Percentiles rank a stretch among this genome's conserved stretches.
Evolutionary conservation across 192 early-diverging fungal genomes (phyloP).

Genomic region (Rhizophagus prolifer): DNA sequence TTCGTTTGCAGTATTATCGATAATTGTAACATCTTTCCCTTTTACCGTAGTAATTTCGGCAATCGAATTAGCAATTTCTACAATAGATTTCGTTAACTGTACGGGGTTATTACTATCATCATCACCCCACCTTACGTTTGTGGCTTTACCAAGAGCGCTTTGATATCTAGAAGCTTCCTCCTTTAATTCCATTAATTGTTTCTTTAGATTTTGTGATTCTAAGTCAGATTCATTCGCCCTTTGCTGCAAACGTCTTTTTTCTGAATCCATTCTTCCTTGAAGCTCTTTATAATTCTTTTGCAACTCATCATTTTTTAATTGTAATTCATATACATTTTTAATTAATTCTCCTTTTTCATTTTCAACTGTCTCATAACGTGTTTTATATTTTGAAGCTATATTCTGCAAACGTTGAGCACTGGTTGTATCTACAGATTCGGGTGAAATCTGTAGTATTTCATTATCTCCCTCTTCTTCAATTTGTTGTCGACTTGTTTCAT

Average conservation of each 20-base stretch:
- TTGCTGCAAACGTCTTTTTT: constrained; percentile 1
- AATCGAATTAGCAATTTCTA: constrained; percentile 2
- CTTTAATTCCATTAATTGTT: constrained; percentile 15
- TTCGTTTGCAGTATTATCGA: background rate
- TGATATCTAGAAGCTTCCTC: constrained; percentile 19
- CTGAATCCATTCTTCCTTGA: background rate
- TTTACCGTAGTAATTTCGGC: constrained; percentile 8
- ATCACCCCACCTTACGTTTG: constrained; percentile 22
- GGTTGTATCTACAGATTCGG: background rate
- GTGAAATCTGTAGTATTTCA: background rate
- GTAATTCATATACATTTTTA: background rate
- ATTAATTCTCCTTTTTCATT: constrained; percentile 10
- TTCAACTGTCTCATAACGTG: background rate
- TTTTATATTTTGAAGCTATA: background rate
- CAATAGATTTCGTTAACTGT: constrained; percentile 11
- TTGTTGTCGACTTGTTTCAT: too few relatives aligned
- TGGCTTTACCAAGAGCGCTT: constrained; percentile 20
- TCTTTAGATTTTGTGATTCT: constrained; percentile 1
- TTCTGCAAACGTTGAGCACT: background rate
- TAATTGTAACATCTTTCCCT: constrained; percentile 18
- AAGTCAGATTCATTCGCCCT: background rate
- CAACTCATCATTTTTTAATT: background rate
- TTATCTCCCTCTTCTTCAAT: background rate
- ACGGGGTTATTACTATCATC: constrained; percentile 15
- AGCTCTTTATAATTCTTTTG: background rate